These are phyloP conservation scores for Fraxinus xanthoxyloides DNA, from an alignment of 305 asterid species.

Conservation along the genomic window DNA sequence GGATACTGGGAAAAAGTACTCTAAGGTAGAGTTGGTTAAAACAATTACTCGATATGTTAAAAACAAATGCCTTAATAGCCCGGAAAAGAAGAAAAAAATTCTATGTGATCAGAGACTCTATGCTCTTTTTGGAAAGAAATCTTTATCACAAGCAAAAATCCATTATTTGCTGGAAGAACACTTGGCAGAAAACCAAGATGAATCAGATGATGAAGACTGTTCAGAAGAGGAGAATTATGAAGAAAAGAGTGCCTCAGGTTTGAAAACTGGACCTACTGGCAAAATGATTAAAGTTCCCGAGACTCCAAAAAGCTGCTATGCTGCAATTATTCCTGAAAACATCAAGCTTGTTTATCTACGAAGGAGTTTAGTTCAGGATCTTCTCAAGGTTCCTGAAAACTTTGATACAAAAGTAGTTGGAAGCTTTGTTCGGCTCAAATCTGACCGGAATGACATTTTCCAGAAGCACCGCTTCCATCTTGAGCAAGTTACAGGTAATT, in stretches of 20 bases:
- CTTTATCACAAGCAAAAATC: slow-evolving; percentile 49
- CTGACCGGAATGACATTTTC: slow-evolving; percentile 68
- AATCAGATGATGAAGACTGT: slow-evolving; percentile 65
- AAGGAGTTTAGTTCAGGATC: slow-evolving; percentile 68
- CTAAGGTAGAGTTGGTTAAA: slow-evolving; percentile 56
- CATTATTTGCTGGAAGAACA: slow-evolving; percentile 68
- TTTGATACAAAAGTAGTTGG: slow-evolving; percentile 64
- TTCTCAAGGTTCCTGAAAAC: slow-evolving; percentile 55
- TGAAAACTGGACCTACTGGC: slow-evolving; percentile 20
- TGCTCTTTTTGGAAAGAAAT: slow-evolving; percentile 64
- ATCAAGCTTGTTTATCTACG: slow-evolving; percentile 72
- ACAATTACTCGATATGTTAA: slow-evolving; percentile 52
- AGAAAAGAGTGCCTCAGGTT: slow-evolving; percentile 27
- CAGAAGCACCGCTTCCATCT: slow-evolving; percentile 79
- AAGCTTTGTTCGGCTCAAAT: slow-evolving; percentile 78
- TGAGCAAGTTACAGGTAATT: slow-evolving; percentile 74
- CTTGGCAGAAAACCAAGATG: slow-evolving; percentile 66
- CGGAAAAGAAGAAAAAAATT: slow-evolving; percentile 67
- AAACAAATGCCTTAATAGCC: slow-evolving; percentile 52
- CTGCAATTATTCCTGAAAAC: slow-evolving; percentile 70
- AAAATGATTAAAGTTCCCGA: slow-evolving; percentile 41
- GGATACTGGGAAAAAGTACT: slow-evolving; percentile 49
- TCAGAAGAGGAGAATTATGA: slow-evolving; percentile 48
- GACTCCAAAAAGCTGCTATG: slow-evolving; percentile 69
- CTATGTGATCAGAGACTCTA: slow-evolving; percentile 64